Evolutionary conservation across 2,329 filamentous ascomycete species (phyloP).

Genomic region (Venturia nashicola): DNA sequence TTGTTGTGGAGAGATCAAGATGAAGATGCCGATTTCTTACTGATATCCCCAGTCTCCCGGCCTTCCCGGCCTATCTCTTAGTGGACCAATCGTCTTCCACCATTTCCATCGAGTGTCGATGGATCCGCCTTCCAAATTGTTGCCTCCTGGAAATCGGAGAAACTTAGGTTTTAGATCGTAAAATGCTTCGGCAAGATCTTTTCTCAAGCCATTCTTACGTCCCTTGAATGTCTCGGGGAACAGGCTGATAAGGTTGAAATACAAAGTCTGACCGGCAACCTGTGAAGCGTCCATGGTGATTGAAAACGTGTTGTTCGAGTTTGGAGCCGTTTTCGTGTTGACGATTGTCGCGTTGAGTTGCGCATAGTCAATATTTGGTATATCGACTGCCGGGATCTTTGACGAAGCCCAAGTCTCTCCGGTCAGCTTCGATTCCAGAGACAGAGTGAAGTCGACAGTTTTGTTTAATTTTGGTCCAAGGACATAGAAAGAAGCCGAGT

Average conservation of each 20-base stretch:
- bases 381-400: constrained; percentile 16
- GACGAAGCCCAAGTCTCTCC: constrained; percentile 14
- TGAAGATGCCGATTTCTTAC: neutral
- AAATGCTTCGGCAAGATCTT: constrained; percentile 36
- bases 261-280: constrained; percentile 27
- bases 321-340: constrained; percentile 31
- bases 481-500: constrained; percentile 39
- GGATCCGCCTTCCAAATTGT: constrained; percentile 34
- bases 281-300: constrained; percentile 36
- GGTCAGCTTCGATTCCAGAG: constrained; percentile 28
- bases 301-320: constrained; percentile 39
- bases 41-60: constrained; percentile 33
- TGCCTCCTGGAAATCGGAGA: constrained; percentile 40
- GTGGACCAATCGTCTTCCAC: constrained; percentile 39
- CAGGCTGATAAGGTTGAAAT: constrained; percentile 41
- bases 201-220: constrained; percentile 37
- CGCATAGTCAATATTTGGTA: constrained; percentile 18
- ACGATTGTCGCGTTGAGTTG: constrained; percentile 26
- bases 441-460: constrained; percentile 27
- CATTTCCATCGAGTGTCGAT: constrained; percentile 33
- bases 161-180: constrained; percentile 31
- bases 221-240: constrained; percentile 44
- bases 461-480: constrained; percentile 21
- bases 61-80: constrained; percentile 35
- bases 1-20: neutral